Evolutionary conservation across 169 alveolate genomes (phyloP).

Genomic region (Pseudocohnilembus persalinus): DNA sequence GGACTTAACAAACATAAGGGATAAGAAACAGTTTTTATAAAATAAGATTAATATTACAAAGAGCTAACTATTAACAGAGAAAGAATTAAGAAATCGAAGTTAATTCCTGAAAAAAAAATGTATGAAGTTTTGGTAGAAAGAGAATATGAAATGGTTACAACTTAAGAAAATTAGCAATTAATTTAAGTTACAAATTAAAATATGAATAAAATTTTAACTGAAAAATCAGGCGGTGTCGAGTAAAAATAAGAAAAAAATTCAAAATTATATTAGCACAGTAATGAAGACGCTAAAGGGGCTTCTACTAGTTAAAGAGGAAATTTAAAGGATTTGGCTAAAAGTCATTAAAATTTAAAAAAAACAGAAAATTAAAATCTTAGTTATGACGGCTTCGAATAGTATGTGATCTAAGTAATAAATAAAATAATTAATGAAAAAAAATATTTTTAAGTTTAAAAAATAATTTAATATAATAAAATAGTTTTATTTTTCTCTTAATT

Average conservation of each 20-base stretch:
- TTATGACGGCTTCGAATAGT: background rate
- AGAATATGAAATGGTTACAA: background rate
- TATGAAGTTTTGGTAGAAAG: background rate
- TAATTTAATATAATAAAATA: background rate
- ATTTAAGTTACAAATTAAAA: background rate
- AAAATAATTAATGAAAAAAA: slow-evolving; percentile 13
- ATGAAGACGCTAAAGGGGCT: background rate
- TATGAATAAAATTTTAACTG: background rate
- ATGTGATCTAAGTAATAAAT: slow-evolving; percentile 6
- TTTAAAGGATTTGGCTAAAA: background rate
- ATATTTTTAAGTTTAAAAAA: slow-evolving; percentile 1
- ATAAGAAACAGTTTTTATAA: background rate
- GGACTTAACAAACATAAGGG: background rate
- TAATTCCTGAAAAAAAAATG: background rate
- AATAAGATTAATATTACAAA: background rate
- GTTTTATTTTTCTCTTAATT: slow-evolving; percentile 1
- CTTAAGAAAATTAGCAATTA: background rate
- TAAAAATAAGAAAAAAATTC: background rate
- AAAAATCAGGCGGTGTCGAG: background rate
- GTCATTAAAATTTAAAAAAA: background rate
- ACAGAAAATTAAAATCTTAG: background rate
- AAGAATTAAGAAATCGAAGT: background rate
- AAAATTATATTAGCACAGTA: background rate
- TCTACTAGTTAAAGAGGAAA: background rate
- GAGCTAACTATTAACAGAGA: background rate